Percentiles rank a stretch among this genome's conserved stretches.
phyloP scores from a whole-genome alignment of 148 eudicot species.

The Dysphania ambrosioides region DNA sequence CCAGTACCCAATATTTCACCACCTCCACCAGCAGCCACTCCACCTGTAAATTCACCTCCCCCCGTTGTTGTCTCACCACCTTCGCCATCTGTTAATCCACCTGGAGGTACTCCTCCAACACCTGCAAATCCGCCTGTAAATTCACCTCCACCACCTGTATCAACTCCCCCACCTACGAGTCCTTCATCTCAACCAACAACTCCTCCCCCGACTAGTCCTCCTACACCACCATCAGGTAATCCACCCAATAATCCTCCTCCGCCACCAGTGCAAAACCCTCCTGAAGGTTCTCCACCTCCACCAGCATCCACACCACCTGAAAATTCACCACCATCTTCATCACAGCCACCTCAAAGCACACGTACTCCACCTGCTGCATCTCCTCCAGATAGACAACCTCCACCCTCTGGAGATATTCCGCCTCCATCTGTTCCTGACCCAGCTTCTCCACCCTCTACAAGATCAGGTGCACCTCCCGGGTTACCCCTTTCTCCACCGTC shows the following conservation, averaged over 20 bases:
- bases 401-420: slow-evolving; percentile 18
- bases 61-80: no score
- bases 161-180: slow-evolving; percentile 26
- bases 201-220: slow-evolving; percentile 21
- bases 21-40: slow-evolving; percentile 30
- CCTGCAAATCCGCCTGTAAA: slow-evolving; percentile 25
- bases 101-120: slow-evolving; percentile 19
- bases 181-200: slow-evolving; percentile 20
- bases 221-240: slow-evolving; percentile 36
- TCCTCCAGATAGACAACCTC: slow-evolving; percentile 32
- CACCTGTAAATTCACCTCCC: slow-evolving; percentile 29
- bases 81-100: slow-evolving; percentile 29
- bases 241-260: slow-evolving; percentile 32
- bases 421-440: slow-evolving; percentile 33
- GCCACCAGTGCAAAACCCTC: slow-evolving; percentile 27
- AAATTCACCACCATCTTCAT: slow-evolving; percentile 28
- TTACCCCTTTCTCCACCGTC: slow-evolving; percentile 28
- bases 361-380: slow-evolving; percentile 39
- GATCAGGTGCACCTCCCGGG: slow-evolving; percentile 27
- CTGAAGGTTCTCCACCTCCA: slow-evolving; percentile 30
- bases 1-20: slow-evolving; percentile 32
- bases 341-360: slow-evolving; percentile 27
- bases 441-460: slow-evolving; percentile 27
- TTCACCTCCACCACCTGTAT: slow-evolving; percentile 27
- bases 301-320: slow-evolving; percentile 30